Percentiles rank a stretch among this genome's conserved stretches.
These are phyloP conservation scores for Hypoxylon sp. DNA, from an alignment of 2,329 filamentous ascomycete species.

Conservation along the genomic window DNA sequence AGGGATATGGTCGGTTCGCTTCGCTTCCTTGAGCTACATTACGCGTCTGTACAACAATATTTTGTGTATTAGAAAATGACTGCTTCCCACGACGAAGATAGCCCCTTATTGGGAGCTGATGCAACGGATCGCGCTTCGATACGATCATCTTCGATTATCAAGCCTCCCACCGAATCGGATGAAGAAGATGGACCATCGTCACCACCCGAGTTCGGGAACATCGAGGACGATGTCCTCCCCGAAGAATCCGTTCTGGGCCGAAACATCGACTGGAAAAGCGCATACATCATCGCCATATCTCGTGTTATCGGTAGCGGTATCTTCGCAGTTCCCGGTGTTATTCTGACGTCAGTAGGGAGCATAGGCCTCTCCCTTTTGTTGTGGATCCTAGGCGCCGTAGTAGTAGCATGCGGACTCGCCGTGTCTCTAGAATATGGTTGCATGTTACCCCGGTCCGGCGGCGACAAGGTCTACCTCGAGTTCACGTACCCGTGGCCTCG, in stretches of 20 bases:
- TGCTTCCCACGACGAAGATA: slow-evolving; percentile 34
- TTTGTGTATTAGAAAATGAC: slow-evolving; percentile 28
- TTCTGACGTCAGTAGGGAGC: slow-evolving; percentile 76
- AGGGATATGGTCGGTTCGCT: slow-evolving; percentile 4
- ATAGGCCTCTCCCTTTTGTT: slow-evolving; percentile 73
- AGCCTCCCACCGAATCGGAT: slow-evolving; percentile 28
- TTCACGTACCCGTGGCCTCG: slow-evolving; percentile 75
- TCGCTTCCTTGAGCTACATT: slow-evolving; percentile 3
- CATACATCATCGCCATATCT: slow-evolving; percentile 77
- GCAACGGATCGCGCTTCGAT: slow-evolving; percentile 28
- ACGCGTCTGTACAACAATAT: slow-evolving; percentile 12
- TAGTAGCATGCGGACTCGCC: slow-evolving; percentile 73
- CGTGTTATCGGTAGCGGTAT: slow-evolving; percentile 79
- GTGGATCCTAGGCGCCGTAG: slow-evolving; percentile 74
- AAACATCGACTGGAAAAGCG: slow-evolving; percentile 73
- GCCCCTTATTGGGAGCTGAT: slow-evolving; percentile 36
- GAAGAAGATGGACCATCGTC: slow-evolving; percentile 40
- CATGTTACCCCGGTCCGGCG: slow-evolving; percentile 78
- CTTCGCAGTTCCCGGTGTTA: slow-evolving; percentile 78
- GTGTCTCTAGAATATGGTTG: slow-evolving; percentile 77
- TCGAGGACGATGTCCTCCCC: slow-evolving; percentile 72
- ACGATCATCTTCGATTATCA: slow-evolving; percentile 34
- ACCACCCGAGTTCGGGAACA: slow-evolving; percentile 48
- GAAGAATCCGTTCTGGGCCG: slow-evolving; percentile 72
- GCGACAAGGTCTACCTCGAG: slow-evolving; percentile 79